Evolutionary conservation across 306 rosid species (phyloP), one percentile per base, ranked within the genome.

Genomic region (Cyamopsis tetragonoloba): DNA sequence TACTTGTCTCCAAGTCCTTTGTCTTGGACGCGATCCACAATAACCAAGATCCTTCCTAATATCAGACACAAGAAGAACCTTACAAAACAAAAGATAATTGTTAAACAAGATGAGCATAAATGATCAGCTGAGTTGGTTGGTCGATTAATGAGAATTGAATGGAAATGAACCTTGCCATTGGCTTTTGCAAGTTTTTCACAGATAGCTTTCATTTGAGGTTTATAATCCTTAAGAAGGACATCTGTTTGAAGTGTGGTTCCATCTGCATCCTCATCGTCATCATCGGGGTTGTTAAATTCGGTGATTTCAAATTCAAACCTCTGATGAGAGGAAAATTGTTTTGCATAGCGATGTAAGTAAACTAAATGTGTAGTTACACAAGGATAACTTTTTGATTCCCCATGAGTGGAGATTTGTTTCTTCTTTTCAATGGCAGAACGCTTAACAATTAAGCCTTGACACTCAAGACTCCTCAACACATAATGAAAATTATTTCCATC

Each of bases 11-110:
- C 97, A 89, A 31, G 81, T 86, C 77, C 74, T 84, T 56, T 84
- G 98, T 63, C 77, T 82, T 12, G 72, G 71, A 31, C 78, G 77
- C 19, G 85, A 50, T 75, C 91, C 88, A 48, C 65, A 54, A 57
- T 89, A 93, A 67, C 95, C 97, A 61, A 89, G 95, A 56, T 87
- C 98, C 80, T 82, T 89, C 74, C 82, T 93, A 26, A 93, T 71
- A 73, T 81, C 91, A 34, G 86, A 81, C 80, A 78, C 93, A 62
- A 86, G 84, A 72, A 89, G 97, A 74, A 93, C 96, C 98, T 93
- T 59, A 8, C 81, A 69, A 54, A 72, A 72, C 64, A 73, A 39
- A 7, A n/a, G n/a, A n/a, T n/a, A n/a, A 78, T 44, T 12, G 53
- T 57, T 38, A 63, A 1, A 60, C 31, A 67, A 41, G 8, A 60